Base-by-base conservation (phyloP, 768 basidiomycete genomes). In the Rubroboletus satanas region DNA sequence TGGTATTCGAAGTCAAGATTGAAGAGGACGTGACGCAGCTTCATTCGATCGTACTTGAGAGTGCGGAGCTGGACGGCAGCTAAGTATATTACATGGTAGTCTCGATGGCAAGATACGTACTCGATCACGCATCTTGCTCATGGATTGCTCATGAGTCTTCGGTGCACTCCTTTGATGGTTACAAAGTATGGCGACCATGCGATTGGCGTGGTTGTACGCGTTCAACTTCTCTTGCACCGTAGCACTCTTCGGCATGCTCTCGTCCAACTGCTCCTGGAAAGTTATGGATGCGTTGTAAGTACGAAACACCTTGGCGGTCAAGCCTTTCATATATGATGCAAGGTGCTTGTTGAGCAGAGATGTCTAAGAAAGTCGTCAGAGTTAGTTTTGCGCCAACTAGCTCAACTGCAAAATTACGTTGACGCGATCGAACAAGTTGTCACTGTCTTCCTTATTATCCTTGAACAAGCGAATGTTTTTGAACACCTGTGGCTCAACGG, bases 231-330 rank as follows among this genome's bases (percentile, higher is more conserved):
- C 96, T 64, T 94, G 91, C n/a, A 92, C 77, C 3, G 89, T 86
- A 1, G 83, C 86, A 61, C 84, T 76, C 61, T 78, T 76, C 3
- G 83, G 84, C 8, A 81, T 87, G 50, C 83, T 82, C 58, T 85
- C 79, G 62, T 95, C 91, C 56, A 98, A 76, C 58, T 96, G 85
- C 43, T 89, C 79, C 68, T 98, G 93, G 78, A 98, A 97, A 2
- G 96, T 97, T 68, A 84, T 85, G 26, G 97, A 98, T 23, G 97
- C 97, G 66, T 99, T 99, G 77, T 90, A 99, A 49, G 97, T 99
- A 93, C 97, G 96, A 80, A 99, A 99, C 28, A 99, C 97, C 71
- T 99, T 99, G 54, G 97, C 97, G 0, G 97, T 96, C 28, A 99
- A 80, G 17, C 97, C 97, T 58, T 94, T 91, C 97, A 98, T 99